Evolutionary conservation across 345 rosid species (phyloP), one percentile per base, ranked within the genome.

Genomic region (Pelargonium nanum): DNA sequence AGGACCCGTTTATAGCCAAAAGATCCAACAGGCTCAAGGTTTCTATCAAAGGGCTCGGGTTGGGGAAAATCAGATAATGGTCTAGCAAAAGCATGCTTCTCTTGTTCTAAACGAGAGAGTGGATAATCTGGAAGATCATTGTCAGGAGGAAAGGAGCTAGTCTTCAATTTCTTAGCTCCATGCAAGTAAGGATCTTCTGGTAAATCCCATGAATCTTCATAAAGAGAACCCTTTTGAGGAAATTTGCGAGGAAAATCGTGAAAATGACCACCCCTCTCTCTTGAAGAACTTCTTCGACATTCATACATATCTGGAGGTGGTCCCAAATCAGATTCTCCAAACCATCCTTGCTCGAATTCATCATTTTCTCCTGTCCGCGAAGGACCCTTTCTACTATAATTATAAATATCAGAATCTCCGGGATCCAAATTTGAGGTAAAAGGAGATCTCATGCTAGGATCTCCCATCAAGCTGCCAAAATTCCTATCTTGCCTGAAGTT

Each of bases 171-270:
- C 81, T 92, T 92, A 55, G 78, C 58, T 57, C 80, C 91, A 55
- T 64, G 91, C 65, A 75, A 65, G 58, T 69, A 63, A 72, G 82
- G 76, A 19, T 89, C 96, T 72, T 86, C 95, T 6, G 85, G 77
- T 63, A 81, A 64, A 68, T 84, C 95, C 92, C 98, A 79, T 30
- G 76, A 83, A 71, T 86, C 96, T 66, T 84, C 89, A 26, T 77
- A 82, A 58, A 62, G 28, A 40, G 81, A 66, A 71, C 59, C 74
- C 69, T 76, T 80, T 25, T 66, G 74, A 63, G 81, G 52, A 54
- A 70, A 68, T 62, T 71, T 77, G 58, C 66, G 81, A 57, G 80
- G 65, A 68, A 60, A 74, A 59, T 83, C 85, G 66, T 70, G 80
- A 61, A 74, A 75, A 23, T 71, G 67, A 22, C 69, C 60, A 56